A percentile compares a stretch with the other conserved stretches of the same genome.
Conservation (phyloP, 345 rosid genomes). For the Acer yangbiense region DNA sequence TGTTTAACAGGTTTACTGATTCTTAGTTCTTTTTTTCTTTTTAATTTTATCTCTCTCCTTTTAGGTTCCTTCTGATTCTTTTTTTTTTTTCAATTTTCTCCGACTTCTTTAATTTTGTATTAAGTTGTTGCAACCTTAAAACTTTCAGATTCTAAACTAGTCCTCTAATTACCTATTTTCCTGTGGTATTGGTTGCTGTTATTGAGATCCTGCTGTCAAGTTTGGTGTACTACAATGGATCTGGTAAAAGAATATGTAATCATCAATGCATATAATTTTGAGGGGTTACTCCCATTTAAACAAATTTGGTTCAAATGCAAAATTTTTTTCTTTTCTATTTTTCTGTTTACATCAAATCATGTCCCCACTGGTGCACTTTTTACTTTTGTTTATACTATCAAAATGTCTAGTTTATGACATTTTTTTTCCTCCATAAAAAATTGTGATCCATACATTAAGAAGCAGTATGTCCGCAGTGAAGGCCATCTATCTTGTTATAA, state of each 20-base stretch:
- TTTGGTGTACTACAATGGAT: neutral
- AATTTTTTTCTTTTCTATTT: no score
- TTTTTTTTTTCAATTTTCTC: neutral
- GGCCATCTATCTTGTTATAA: no score
- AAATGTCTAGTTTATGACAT: no score
- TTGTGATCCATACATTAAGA: neutral
- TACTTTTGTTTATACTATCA: no score
- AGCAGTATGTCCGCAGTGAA: no score
- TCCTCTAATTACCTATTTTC: neutral
- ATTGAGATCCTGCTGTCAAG: neutral
- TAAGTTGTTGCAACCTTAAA: neutral
- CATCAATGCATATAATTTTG: neutral
- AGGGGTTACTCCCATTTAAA: neutral
- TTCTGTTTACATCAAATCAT: no score
- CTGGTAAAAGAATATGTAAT: neutral
- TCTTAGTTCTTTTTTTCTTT: neutral
- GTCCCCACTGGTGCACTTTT: no score
- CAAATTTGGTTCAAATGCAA: no score
- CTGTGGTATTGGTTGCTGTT: constrained; percentile 1
- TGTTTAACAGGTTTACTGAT: no score
- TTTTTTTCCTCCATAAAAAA: no score
- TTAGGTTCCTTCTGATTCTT: neutral
- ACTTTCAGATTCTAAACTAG: neutral
- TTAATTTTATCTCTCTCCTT: neutral
- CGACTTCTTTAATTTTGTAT: neutral